Percentiles rank a stretch among this genome's conserved stretches.
Evolutionary conservation across 371 early-diverging fungal species (phyloP).

Genomic region (Mortierella sp.): DNA sequence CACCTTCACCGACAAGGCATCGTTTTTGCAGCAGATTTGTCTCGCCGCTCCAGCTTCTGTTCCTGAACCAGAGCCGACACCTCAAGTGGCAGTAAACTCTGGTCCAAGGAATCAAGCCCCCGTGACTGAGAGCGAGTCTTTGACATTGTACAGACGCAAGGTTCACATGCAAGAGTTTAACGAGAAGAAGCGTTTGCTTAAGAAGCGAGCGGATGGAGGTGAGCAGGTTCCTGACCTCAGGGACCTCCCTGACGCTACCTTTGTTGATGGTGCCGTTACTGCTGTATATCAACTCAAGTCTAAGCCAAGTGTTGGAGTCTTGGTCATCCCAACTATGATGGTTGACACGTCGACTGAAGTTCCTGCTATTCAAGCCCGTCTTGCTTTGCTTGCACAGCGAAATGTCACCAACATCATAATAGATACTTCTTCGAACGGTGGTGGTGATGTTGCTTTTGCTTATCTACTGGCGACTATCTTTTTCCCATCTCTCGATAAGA

Average conservation of each 20-base stretch:
- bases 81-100: not conserved
- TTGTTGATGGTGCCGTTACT: constrained; percentile 17
- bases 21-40: constrained; percentile 23
- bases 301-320: constrained; percentile 15
- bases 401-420: constrained; percentile 31
- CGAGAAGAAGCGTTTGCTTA: not conserved
- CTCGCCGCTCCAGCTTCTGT: not conserved
- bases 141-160: not conserved
- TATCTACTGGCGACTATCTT: constrained; percentile 12
- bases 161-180: not conserved
- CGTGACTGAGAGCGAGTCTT: not conserved
- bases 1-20: constrained; percentile 15
- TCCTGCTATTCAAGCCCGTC: not conserved
- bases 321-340: constrained; percentile 23
- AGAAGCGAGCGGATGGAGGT: constrained; percentile 11
- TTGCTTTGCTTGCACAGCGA: constrained; percentile 9
- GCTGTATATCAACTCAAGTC: constrained; percentile 42
- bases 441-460: constrained; percentile 12
- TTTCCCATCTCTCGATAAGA: constrained; percentile 24
- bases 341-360: not conserved
- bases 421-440: constrained; percentile 28
- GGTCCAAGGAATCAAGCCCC: not conserved
- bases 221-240: not conserved
- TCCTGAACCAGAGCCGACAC: too few relatives aligned
- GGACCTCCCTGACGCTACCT: constrained; percentile 17